phyloP scores from a whole-genome alignment of 2,329 filamentous ascomycete species.

The Talaromyces amestolkiae region DNA sequence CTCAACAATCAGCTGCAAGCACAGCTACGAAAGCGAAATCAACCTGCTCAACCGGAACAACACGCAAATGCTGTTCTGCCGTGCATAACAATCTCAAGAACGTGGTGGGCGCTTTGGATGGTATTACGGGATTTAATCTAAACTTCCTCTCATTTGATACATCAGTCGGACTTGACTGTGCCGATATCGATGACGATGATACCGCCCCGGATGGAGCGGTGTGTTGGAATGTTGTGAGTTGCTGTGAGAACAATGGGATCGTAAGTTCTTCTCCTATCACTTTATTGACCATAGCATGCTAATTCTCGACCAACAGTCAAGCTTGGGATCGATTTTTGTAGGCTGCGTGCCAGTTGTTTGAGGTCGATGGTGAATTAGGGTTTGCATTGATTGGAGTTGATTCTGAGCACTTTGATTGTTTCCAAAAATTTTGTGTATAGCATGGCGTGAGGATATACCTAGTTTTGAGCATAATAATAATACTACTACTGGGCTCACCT shows the following conservation, averaged over 20 bases:
- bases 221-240: constrained; percentile 15
- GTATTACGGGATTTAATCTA: constrained; percentile 4
- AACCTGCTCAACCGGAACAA: constrained; percentile 3
- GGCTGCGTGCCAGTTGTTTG: constrained; percentile 9
- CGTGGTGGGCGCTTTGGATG: not conserved
- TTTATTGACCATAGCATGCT: not conserved
- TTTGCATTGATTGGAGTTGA: constrained; percentile 14
- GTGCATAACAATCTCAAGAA: constrained; percentile 6
- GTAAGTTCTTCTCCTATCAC: not conserved
- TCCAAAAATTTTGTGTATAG: not conserved
- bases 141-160: not conserved
- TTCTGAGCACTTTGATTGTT: not conserved
- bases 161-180: constrained; percentile 5
- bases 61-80: constrained; percentile 16
- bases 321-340: not conserved
- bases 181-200: constrained; percentile 3
- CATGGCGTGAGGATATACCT: not conserved
- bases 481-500: not conserved
- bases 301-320: not conserved
- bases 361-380: not conserved
- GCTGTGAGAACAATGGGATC: constrained; percentile 11
- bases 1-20: not conserved
- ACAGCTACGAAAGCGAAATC: not conserved
- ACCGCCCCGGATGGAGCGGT: not conserved
- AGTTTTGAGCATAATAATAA: not conserved